Percentiles rank a stretch among this genome's conserved stretches.
Evolutionary conservation across 306 rosid species (phyloP).

Genomic region (Prunus armeniaca): DNA sequence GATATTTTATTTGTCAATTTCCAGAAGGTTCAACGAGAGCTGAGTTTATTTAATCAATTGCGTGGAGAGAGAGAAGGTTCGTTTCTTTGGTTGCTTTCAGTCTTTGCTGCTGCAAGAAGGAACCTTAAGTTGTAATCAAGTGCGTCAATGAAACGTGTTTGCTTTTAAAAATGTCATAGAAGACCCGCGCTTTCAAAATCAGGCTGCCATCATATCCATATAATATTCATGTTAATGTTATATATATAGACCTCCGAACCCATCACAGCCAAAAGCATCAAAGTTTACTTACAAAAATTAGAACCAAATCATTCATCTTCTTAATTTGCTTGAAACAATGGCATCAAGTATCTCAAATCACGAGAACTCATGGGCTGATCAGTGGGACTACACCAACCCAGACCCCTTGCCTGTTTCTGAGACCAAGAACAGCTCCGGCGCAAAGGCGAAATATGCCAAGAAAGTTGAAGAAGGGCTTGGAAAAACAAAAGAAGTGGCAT

Average conservation of each 20-base stretch:
- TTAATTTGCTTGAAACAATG: slow-evolving; percentile 1
- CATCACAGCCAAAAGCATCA: background rate
- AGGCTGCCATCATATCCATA: background rate
- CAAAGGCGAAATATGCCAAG: slow-evolving; percentile 15
- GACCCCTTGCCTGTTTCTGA: background rate
- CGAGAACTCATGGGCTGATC: slow-evolving; percentile 39
- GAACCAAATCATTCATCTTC: background rate
- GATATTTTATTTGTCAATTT: background rate
- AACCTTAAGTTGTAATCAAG: background rate
- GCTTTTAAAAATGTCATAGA: background rate
- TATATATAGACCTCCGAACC: background rate
- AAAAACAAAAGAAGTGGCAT: slow-evolving; percentile 33
- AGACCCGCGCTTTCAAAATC: background rate
- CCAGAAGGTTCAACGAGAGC: background rate
- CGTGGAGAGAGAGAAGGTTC: background rate
- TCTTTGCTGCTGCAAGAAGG: background rate
- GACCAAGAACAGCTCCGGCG: slow-evolving; percentile 3
- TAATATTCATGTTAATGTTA: background rate
- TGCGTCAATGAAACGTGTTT: background rate
- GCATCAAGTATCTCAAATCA: slow-evolving; percentile 15
- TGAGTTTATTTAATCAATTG: no score
- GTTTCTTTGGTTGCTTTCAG: background rate
- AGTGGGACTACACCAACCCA: slow-evolving; percentile 27
- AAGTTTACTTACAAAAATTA: background rate
- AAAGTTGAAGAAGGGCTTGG: slow-evolving; percentile 29